These are phyloP conservation scores for Hypoxylon fragiforme DNA, from an alignment of 495 filamentous ascomycete species.

Conservation along the genomic window DNA sequence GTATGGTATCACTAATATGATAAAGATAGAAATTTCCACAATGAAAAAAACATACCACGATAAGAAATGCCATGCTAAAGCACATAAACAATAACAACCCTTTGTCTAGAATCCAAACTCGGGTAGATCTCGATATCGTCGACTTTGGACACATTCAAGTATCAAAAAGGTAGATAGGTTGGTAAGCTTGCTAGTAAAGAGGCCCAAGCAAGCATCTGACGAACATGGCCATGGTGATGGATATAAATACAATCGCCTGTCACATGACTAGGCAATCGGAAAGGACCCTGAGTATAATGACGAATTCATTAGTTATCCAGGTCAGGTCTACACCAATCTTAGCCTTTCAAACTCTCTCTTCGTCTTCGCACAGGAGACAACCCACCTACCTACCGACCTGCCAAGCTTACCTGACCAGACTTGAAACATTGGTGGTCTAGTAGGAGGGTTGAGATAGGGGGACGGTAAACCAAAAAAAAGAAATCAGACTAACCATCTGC, in stretches of 20 bases:
- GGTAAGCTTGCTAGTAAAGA: neutral
- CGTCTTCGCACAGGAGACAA: neutral
- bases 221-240: neutral
- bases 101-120: no score
- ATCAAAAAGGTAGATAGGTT: no score
- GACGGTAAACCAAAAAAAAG: conserved; percentile 1
- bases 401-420: no score
- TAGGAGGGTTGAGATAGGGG: neutral
- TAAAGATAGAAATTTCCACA: conserved; percentile 13
- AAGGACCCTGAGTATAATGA: conserved; percentile 27
- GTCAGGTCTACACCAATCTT: conserved; percentile 8
- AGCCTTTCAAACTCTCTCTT: neutral
- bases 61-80: conserved; percentile 14
- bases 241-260: conserved; percentile 5
- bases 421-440: no score
- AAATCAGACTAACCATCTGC: conserved; percentile 65
- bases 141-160: no score
- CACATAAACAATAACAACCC: neutral
- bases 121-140: no score
- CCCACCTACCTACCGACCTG: no score
- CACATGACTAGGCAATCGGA: conserved; percentile 35
- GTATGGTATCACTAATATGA: conserved; percentile 36
- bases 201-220: neutral
- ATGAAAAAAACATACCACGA: conserved; percentile 11
- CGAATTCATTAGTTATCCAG: conserved; percentile 23